Conservation (phyloP, 2,329 filamentous ascomycete species). For the Fusarium albidum region DNA sequence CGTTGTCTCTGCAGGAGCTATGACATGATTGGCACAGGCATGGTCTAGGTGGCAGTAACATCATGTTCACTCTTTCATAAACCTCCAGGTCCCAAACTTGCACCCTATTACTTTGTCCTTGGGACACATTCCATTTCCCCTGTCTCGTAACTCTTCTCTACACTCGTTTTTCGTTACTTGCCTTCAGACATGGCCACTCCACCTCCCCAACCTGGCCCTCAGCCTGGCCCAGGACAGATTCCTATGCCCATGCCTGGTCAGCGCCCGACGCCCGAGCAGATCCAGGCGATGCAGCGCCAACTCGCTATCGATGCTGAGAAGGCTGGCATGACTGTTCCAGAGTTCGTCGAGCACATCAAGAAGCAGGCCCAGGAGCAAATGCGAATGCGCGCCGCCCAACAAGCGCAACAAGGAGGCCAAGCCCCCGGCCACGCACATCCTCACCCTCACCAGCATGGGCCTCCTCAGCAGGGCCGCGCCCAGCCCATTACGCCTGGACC, state of each 20-base stretch:
- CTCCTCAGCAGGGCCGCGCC: constrained; percentile 53
- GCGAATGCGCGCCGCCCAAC: constrained; percentile 53
- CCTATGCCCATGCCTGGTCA: constrained; percentile 50
- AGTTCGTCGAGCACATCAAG: constrained; percentile 80
- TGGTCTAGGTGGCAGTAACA: constrained; percentile 35
- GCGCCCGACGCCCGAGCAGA: constrained; percentile 82
- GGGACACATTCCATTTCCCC: constrained; percentile 18
- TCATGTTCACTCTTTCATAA: constrained; percentile 30
- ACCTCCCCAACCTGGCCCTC: constrained; percentile 39
- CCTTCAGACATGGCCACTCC: constrained; percentile 41
- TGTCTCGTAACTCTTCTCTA: constrained; percentile 23
- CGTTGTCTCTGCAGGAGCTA: constrained; percentile 42
- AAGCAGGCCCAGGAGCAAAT: constrained; percentile 62
- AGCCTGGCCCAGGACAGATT: constrained; percentile 40
- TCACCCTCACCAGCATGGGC: constrained; percentile 35
- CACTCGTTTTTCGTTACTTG: constrained; percentile 16
- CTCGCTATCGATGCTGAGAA: constrained; percentile 84
- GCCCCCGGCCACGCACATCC: constrained; percentile 40
- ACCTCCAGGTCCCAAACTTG: constrained; percentile 16
- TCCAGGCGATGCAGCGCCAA: constrained; percentile 83
- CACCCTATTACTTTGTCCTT: constrained; percentile 22
- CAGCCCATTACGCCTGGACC: constrained; percentile 80
- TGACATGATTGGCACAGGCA: constrained; percentile 37
- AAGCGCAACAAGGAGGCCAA: constrained; percentile 51
- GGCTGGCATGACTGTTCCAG: constrained; percentile 82